phyloP scores from a whole-genome alignment of 78 protist species.

The Acrasis kona region DNA sequence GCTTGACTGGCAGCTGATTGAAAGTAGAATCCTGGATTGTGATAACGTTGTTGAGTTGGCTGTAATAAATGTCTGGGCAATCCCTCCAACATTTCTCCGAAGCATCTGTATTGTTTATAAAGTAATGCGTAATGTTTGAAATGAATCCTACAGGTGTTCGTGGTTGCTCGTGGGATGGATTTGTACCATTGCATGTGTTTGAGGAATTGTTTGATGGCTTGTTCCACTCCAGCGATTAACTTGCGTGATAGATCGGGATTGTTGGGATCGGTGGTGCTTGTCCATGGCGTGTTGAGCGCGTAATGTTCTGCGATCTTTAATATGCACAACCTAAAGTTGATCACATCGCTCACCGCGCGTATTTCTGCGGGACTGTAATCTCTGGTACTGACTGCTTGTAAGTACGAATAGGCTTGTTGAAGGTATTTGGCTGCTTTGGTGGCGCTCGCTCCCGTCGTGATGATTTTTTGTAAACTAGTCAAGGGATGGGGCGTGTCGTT shows the following conservation, averaged over 20 bases:
- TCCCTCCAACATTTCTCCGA: background rate
- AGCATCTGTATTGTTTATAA: background rate
- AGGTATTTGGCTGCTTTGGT: background rate
- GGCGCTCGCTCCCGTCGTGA: background rate
- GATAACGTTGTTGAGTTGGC: background rate
- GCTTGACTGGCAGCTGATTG: background rate
- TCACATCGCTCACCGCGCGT: background rate
- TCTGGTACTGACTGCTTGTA: background rate
- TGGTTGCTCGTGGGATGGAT: too few species aligned
- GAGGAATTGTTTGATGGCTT: background rate
- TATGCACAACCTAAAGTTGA: background rate
- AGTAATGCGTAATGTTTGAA: background rate
- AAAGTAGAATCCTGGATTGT: background rate
- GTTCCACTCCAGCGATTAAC: background rate
- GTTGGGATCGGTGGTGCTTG: too few species aligned
- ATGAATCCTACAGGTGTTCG: too few species aligned
- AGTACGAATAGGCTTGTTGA: background rate
- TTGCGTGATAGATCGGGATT: too few species aligned
- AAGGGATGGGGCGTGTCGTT: too few species aligned
- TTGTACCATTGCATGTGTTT: background rate
- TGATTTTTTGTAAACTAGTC: too few species aligned
- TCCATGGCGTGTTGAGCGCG: too few species aligned
- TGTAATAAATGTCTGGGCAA: background rate
- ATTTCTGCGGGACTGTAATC: background rate
- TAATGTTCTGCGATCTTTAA: background rate